A percentile compares a stretch with the other conserved stretches of the same genome.
These are phyloP conservation scores for Ochetophila trinervis DNA, from an alignment of 306 rosid species.

Conservation along the genomic window DNA sequence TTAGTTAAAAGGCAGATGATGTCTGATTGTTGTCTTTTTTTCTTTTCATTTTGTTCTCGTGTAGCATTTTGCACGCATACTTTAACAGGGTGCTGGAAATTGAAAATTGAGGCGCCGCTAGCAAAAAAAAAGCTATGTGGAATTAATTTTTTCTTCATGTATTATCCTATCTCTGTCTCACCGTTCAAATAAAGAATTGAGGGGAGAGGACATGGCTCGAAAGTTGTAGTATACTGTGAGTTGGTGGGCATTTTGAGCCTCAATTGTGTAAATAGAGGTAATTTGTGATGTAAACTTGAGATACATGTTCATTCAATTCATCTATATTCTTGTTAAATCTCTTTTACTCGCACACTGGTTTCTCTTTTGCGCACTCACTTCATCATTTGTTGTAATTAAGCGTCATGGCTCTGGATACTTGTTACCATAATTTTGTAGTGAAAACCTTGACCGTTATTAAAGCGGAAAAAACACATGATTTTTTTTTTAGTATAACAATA, in stretches of 20 bases:
- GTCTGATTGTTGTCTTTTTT: not conserved
- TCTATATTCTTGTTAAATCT: slow-evolving; percentile 38
- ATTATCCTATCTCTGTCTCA: slow-evolving; percentile 34
- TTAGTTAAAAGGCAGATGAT: not conserved
- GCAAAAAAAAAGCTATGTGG: slow-evolving; percentile 21
- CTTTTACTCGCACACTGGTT: not conserved
- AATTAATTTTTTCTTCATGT: slow-evolving; percentile 30
- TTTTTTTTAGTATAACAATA: too few relatives aligned
- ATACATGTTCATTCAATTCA: slow-evolving; percentile 49
- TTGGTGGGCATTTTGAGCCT: slow-evolving; percentile 34
- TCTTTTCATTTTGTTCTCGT: slow-evolving; percentile 22
- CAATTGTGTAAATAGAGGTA: slow-evolving; percentile 66
- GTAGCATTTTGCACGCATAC: slow-evolving; percentile 38
- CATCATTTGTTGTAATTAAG: too few relatives aligned
- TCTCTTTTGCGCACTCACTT: too few relatives aligned
- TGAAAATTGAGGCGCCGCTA: slow-evolving; percentile 27
- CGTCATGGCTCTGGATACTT: too few relatives aligned
- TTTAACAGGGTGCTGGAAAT: slow-evolving; percentile 26
- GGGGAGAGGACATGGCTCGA: slow-evolving; percentile 27
- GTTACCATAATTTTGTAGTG: too few relatives aligned
- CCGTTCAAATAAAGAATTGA: slow-evolving; percentile 44
- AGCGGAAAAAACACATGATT: too few relatives aligned
- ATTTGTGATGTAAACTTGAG: slow-evolving; percentile 48
- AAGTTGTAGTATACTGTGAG: slow-evolving; percentile 48
- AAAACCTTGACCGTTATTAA: too few relatives aligned